Conservation (phyloP, 768 basidiomycete genomes). For the Hebeloma cylindrosporum region DNA sequence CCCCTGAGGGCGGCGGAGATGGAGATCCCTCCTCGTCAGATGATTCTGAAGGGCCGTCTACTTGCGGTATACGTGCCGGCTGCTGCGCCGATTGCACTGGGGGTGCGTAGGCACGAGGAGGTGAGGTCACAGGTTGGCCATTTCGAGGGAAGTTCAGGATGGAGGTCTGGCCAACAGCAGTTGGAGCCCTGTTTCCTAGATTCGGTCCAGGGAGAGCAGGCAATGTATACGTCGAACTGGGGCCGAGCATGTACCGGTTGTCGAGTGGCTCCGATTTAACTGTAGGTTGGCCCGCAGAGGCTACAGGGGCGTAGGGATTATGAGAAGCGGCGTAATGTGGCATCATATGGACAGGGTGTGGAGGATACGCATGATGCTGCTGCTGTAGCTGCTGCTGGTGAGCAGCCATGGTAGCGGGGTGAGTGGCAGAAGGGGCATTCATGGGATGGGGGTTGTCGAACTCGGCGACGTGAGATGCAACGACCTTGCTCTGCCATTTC, state of each 20-base stretch:
- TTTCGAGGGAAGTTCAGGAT: slow-evolving; percentile 53
- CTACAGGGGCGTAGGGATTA: slow-evolving; percentile 51
- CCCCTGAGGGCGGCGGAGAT: slow-evolving; percentile 62
- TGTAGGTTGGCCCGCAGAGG: slow-evolving; percentile 41
- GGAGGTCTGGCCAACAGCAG: slow-evolving; percentile 59
- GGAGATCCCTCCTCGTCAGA: slow-evolving; percentile 61
- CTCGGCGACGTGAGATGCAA: slow-evolving; percentile 93
- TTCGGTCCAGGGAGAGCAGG: slow-evolving; percentile 68
- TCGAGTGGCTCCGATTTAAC: slow-evolving; percentile 80
- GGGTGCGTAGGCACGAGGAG: slow-evolving; percentile 27
- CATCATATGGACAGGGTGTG: slow-evolving; percentile 65
- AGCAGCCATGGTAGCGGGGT: slow-evolving; percentile 17
- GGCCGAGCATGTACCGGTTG: slow-evolving; percentile 60
- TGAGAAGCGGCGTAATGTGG: slow-evolving; percentile 54
- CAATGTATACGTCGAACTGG: slow-evolving; percentile 51
- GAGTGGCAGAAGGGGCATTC: slow-evolving; percentile 31
- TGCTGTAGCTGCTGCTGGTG: slow-evolving; percentile 20
- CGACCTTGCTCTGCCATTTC: slow-evolving; percentile 97
- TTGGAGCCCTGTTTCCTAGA: slow-evolving; percentile 46
- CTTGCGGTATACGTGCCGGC: slow-evolving; percentile 62
- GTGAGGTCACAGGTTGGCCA: slow-evolving; percentile 25
- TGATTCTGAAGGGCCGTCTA: slow-evolving; percentile 78
- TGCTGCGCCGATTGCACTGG: slow-evolving; percentile 25
- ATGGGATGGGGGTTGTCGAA: slow-evolving; percentile 61
- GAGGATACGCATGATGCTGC: slow-evolving; percentile 54